A percentile compares a stretch with the other conserved stretches of the same genome.
Conservation (phyloP, 768 basidiomycete genomes). For the Tulasnella sp. region DNA sequence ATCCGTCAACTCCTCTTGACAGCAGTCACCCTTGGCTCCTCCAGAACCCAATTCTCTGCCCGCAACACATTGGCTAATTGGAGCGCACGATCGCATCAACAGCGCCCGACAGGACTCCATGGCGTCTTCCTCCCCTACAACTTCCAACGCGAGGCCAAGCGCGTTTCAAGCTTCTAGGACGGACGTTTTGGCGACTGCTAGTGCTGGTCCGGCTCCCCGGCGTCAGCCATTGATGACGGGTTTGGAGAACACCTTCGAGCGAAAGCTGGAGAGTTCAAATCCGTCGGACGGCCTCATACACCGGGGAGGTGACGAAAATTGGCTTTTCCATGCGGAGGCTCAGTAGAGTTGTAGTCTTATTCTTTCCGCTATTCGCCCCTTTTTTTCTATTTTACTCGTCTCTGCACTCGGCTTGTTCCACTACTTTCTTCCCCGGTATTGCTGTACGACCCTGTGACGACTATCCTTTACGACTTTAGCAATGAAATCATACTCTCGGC, state of each 20-base stretch:
- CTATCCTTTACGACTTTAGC: background rate
- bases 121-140: background rate
- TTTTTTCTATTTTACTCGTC: background rate
- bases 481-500: background rate
- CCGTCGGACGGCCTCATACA: background rate
- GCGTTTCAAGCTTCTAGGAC: background rate
- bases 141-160: background rate
- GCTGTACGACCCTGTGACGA: background rate
- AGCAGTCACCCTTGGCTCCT: background rate
- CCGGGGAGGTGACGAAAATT: background rate
- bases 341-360: background rate
- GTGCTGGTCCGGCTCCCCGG: background rate
- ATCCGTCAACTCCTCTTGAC: background rate
- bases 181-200: background rate
- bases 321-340: background rate
- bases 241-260: conserved; percentile 9
- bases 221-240: background rate
- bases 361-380: background rate
- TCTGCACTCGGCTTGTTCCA: background rate
- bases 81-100: conserved; percentile 24
- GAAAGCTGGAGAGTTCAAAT: conserved; percentile 11
- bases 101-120: background rate
- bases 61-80: background rate
- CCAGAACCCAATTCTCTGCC: background rate
- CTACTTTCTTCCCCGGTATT: background rate